Conservation (phyloP, 2,329 filamentous ascomycete species). For the Monosporascus sp. region DNA sequence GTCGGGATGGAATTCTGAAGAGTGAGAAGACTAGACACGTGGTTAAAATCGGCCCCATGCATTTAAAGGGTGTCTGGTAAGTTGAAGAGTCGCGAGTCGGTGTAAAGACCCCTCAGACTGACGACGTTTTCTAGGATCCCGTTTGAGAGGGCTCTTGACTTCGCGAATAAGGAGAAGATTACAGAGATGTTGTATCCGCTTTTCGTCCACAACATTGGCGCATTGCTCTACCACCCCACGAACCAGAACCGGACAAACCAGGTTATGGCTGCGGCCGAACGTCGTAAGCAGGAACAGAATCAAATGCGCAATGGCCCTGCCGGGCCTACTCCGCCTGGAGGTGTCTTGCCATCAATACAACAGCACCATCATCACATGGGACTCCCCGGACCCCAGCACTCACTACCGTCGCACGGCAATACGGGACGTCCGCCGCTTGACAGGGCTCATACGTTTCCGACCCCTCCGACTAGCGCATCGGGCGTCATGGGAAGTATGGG, state of each 20-base stretch:
- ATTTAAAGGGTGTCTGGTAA: conserved; percentile 94
- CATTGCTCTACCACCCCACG: conserved; percentile 86
- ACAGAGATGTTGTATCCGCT: conserved; percentile 91
- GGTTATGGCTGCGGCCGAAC: conserved; percentile 80
- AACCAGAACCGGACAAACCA: conserved; percentile 79
- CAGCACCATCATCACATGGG: conserved; percentile 57
- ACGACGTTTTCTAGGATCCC: conserved; percentile 67
- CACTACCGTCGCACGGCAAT: conserved; percentile 61
- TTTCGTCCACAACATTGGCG: conserved; percentile 95
- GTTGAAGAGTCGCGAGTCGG: conserved; percentile 25
- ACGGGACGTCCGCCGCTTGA: conserved; percentile 74
- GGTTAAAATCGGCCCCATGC: conserved; percentile 98
- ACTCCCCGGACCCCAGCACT: conserved; percentile 50
- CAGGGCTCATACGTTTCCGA: conserved; percentile 87
- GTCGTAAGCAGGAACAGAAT: conserved; percentile 65
- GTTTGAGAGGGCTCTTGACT: conserved; percentile 94
- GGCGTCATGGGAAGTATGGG: conserved; percentile 73
- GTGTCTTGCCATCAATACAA: conserved; percentile 60
- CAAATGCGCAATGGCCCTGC: conserved; percentile 54
- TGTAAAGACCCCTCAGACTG: conserved; percentile 4
- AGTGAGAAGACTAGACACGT: conserved; percentile 96
- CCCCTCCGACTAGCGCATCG: conserved; percentile 87
- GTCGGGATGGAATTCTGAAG: conserved; percentile 93
- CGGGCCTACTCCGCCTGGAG: conserved; percentile 43
- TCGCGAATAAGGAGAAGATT: conserved; percentile 99